These are phyloP conservation scores for Cryptococcus hybrid DNA, from an alignment of 1,284 basidiomycete genomes.

Conservation along the genomic window DNA sequence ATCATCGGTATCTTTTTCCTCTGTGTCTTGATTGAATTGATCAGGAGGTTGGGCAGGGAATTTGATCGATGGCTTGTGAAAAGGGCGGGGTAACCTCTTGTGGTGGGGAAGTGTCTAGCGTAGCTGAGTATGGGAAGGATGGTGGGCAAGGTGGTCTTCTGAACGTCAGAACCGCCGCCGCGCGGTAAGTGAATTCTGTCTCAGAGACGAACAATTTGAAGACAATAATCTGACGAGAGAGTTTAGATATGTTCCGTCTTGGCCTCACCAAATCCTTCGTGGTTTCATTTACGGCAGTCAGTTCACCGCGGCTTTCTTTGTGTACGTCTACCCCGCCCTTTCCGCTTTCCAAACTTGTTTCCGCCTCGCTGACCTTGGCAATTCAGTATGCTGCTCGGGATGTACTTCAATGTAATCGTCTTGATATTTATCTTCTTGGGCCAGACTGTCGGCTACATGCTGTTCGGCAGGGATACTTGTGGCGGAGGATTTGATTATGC, in stretches of 20 bases:
- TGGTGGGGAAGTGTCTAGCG: not conserved
- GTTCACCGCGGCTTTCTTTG: slow-evolving; percentile 48
- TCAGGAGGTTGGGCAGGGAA: slow-evolving; percentile 46
- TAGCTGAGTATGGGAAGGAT: not conserved
- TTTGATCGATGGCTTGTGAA: slow-evolving; percentile 45
- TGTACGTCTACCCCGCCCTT: slow-evolving; percentile 22
- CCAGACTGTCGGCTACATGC: slow-evolving; percentile 38
- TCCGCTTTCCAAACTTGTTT: not conserved
- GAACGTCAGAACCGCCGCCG: too few relatives aligned
- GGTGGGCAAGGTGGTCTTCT: not conserved
- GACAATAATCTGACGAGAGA: not conserved
- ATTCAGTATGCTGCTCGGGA: slow-evolving; percentile 47
- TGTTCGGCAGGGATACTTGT: slow-evolving; percentile 40
- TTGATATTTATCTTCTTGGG: slow-evolving; percentile 49
- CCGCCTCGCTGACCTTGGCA: not conserved
- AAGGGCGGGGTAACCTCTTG: not conserved
- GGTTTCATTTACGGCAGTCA: slow-evolving; percentile 43
- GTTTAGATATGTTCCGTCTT: slow-evolving; percentile 33
- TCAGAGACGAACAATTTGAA: too few relatives aligned
- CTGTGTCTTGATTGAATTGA: slow-evolving; percentile 46
- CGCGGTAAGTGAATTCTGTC: too few relatives aligned
- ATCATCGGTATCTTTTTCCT: slow-evolving; percentile 51
- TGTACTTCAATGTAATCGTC: slow-evolving; percentile 51
- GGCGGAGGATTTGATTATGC: slow-evolving; percentile 4
- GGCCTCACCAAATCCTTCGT: slow-evolving; percentile 46